Evolutionary conservation across 176 grass and related monocot species (phyloP).

Genomic region (Rhynchospora pubera): DNA sequence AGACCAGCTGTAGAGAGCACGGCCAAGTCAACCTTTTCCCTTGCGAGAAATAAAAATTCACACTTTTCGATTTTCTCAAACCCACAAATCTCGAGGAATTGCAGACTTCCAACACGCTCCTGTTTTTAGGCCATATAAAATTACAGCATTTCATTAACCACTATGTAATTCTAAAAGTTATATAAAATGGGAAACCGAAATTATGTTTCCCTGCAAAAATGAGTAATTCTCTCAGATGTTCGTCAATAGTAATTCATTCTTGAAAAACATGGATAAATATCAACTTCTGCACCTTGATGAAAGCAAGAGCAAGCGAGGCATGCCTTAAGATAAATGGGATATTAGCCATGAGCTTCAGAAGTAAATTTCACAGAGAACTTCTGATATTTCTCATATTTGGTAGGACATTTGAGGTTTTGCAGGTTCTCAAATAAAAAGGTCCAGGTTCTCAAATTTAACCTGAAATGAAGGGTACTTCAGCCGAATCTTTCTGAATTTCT

Average conservation of each 20-base stretch:
- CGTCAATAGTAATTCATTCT: too few relatives aligned
- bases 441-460: conserved; percentile 23
- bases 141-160: not conserved
- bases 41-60: conserved; percentile 68
- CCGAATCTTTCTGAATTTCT: conserved; percentile 98
- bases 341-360: not conserved
- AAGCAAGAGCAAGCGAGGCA: not conserved
- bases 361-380: not conserved
- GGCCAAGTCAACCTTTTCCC: conserved; percentile 71
- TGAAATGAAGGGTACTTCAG: conserved; percentile 69
- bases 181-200: not conserved
- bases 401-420: not conserved
- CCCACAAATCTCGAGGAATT: conserved; percentile 72
- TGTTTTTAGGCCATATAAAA: conserved; percentile 29
- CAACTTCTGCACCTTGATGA: not conserved
- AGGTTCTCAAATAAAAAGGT: not conserved
- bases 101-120: conserved; percentile 78
- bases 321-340: not conserved
- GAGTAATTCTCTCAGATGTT: not conserved
- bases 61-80: conserved; percentile 79
- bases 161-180: not conserved
- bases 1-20: conserved; percentile 67
- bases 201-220: not conserved
- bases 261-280: not conserved
- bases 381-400: not conserved